Evolutionary conservation across 805 yeast genomes (phyloP).

Genomic region (Starmerella geochares): DNA sequence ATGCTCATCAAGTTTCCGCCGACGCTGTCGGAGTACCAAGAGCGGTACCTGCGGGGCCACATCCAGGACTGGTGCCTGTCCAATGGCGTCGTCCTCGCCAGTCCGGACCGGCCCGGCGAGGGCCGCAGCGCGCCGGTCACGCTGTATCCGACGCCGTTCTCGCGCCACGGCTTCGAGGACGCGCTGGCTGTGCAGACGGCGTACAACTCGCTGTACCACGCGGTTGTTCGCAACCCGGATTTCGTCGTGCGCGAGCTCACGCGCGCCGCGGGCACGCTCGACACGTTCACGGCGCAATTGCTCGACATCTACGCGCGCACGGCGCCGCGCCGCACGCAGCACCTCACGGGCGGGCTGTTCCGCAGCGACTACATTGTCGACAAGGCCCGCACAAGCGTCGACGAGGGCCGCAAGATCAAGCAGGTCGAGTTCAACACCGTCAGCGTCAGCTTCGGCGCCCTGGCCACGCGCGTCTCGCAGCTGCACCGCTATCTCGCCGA

Average conservation of each 20-base stretch:
- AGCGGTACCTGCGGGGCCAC: conserved; percentile 19
- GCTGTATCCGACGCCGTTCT: conserved; percentile 81
- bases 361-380: conserved; percentile 82
- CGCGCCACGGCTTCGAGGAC: conserved; percentile 50
- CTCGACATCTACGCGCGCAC: conserved; percentile 44
- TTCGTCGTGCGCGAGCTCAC: conserved; percentile 56
- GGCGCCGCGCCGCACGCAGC: conserved; percentile 37
- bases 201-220: conserved; percentile 67
- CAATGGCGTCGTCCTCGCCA: conserved; percentile 59
- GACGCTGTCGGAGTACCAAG: conserved; percentile 25
- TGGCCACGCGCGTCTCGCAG: conserved; percentile 68
- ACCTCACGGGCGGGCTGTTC: conserved; percentile 69
- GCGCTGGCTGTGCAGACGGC: conserved; percentile 56
- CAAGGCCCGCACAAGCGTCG: conserved; percentile 25
- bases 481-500: conserved; percentile 51
- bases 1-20: conserved; percentile 29
- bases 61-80: conserved; percentile 66
- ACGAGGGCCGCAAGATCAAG: conserved; percentile 46
- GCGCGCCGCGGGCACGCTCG: conserved; percentile 35
- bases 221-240: conserved; percentile 44
- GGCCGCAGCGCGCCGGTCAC: conserved; percentile 76
- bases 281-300: conserved; percentile 76
- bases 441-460: conserved; percentile 89
- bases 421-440: conserved; percentile 96
- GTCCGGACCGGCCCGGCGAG: conserved; percentile 30